phyloP scores from a whole-genome alignment of 306 rosid genomes.

The Quercus rubra region DNA sequence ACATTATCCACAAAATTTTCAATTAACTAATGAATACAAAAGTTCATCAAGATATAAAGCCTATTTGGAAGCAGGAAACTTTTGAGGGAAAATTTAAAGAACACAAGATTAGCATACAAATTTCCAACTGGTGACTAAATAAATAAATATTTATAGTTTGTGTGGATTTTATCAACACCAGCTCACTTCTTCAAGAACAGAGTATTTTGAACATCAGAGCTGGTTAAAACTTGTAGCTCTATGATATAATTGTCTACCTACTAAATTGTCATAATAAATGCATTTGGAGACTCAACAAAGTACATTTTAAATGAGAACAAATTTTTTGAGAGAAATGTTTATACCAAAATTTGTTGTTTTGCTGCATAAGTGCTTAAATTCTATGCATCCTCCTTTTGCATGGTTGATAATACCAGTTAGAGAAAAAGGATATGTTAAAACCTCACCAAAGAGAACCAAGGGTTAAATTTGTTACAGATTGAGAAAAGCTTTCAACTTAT shows the following conservation, averaged over 20 bases:
- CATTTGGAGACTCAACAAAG: background rate
- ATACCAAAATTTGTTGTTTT: constrained; percentile 93
- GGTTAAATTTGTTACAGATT: constrained; percentile 11
- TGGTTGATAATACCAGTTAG: constrained; percentile 45
- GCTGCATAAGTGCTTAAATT: constrained; percentile 58
- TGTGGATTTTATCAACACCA: background rate
- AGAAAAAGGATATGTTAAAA: constrained; percentile 15
- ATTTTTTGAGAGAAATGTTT: constrained; percentile 17
- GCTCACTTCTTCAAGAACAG: background rate
- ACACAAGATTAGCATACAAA: background rate
- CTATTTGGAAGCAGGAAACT: background rate
- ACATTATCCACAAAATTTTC: too few species aligned
- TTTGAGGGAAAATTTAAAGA: background rate
- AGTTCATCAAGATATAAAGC: background rate
- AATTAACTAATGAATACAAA: background rate
- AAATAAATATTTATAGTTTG: background rate
- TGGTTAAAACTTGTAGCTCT: background rate
- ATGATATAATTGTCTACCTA: background rate
- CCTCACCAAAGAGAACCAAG: constrained; percentile 20
- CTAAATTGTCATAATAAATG: constrained; percentile 6
- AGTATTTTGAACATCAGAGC: background rate
- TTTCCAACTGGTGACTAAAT: background rate
- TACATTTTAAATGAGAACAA: constrained; percentile 4
- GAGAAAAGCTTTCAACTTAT: constrained; percentile 6
- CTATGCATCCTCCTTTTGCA: constrained; percentile 46